phyloP scores from a whole-genome alignment of 495 filamentous ascomycete genomes.

The Hypoxylon lienhwacheense region DNA sequence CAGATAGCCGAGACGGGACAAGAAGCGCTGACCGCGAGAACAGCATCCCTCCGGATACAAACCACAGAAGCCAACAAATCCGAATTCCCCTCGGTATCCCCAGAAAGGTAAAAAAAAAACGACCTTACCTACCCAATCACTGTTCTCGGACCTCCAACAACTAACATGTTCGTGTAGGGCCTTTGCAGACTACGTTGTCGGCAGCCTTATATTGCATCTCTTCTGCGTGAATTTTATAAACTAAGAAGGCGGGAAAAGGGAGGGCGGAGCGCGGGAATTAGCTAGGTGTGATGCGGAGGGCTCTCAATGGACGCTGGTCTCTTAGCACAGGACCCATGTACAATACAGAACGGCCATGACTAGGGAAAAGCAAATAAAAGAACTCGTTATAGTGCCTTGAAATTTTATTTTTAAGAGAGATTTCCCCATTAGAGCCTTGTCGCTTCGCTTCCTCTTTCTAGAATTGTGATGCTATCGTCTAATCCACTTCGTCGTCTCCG shows the following conservation, averaged over 20 bases:
- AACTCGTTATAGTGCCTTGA: neutral
- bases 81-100: slow-evolving; percentile 68
- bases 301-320: neutral
- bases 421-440: too few species aligned
- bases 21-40: slow-evolving; percentile 20
- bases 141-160: neutral
- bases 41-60: slow-evolving; percentile 83
- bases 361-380: slow-evolving; percentile 11
- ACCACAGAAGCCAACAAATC: slow-evolving; percentile 75
- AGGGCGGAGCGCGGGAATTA: neutral
- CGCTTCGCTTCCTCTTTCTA: slow-evolving; percentile 2
- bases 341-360: slow-evolving; percentile 10
- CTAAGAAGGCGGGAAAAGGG: slow-evolving; percentile 46
- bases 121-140: slow-evolving; percentile 13
- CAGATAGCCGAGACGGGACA: neutral
- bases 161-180: slow-evolving; percentile 58
- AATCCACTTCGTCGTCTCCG: slow-evolving; percentile 27
- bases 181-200: slow-evolving; percentile 95
- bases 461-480: slow-evolving; percentile 9
- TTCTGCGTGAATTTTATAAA: slow-evolving; percentile 99
- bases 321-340: slow-evolving; percentile 2
- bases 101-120: slow-evolving; percentile 75
- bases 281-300: neutral
- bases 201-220: slow-evolving; percentile 93
- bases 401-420: too few species aligned